Conservation (phyloP, 768 basidiomycete species). For the Boletus subcaerulescens region DNA sequence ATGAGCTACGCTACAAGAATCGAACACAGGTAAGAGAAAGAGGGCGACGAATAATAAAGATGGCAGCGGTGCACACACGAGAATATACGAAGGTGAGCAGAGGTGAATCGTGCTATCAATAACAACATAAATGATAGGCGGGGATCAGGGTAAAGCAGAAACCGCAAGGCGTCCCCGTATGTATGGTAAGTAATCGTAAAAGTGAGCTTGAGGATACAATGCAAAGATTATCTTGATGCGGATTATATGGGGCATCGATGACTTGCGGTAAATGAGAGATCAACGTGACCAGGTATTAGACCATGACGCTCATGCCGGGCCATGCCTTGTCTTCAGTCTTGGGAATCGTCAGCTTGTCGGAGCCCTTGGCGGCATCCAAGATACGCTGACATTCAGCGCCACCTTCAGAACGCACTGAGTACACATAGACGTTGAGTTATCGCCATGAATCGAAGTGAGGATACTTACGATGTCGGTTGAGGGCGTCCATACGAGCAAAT, state of each 20-base stretch:
- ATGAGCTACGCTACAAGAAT: slow-evolving; percentile 31
- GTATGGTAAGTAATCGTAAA: slow-evolving; percentile 28
- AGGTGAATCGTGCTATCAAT: slow-evolving; percentile 22
- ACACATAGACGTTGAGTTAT: neutral
- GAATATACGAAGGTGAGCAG: neutral
- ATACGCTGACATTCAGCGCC: slow-evolving; percentile 67
- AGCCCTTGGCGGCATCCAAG: slow-evolving; percentile 34
- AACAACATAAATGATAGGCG: slow-evolving; percentile 22
- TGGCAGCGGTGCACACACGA: neutral
- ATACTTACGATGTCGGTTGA: slow-evolving; percentile 86
- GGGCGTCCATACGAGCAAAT: slow-evolving; percentile 93
- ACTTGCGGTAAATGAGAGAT: slow-evolving; percentile 12
- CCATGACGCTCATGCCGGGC: slow-evolving; percentile 33
- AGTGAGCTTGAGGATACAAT: slow-evolving; percentile 15
- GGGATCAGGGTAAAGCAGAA: slow-evolving; percentile 13
- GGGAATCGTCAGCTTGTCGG: slow-evolving; percentile 19
- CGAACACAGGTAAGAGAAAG: slow-evolving; percentile 9
- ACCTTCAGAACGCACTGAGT: slow-evolving; percentile 72
- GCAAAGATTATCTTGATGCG: slow-evolving; percentile 15
- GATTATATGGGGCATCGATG: slow-evolving; percentile 24
- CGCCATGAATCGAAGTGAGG: neutral
- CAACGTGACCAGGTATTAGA: slow-evolving; percentile 19
- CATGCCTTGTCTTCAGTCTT: slow-evolving; percentile 35
- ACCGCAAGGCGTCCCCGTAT: slow-evolving; percentile 29
- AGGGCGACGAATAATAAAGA: slow-evolving; percentile 15